Conservation (phyloP, 2,329 filamentous ascomycete species). For the Aquanectria penicillioides region DNA sequence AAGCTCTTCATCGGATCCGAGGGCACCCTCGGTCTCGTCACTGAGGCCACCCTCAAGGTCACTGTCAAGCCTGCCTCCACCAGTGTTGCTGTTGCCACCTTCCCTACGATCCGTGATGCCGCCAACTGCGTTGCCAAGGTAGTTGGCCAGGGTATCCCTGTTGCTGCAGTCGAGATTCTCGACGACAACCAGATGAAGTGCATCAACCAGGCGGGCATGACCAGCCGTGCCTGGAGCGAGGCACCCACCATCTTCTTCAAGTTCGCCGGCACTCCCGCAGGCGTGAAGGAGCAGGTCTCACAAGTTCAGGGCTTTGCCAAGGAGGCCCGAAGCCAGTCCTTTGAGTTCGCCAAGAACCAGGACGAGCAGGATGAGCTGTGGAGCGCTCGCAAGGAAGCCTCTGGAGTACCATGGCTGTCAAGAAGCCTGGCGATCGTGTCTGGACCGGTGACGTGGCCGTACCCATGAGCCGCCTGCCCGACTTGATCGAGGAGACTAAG, state of each 20-base stretch:
- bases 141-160: conserved; percentile 81
- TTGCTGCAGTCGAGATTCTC: conserved; percentile 92
- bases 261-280: conserved; percentile 75
- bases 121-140: conserved; percentile 84
- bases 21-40: conserved; percentile 90
- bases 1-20: conserved; percentile 91
- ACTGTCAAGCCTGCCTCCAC: conserved; percentile 82
- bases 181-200: conserved; percentile 89
- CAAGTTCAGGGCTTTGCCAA: conserved; percentile 73
- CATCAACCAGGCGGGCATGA: conserved; percentile 74
- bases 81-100: conserved; percentile 78
- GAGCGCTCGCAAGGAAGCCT: conserved; percentile 87
- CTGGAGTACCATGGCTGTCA: conserved; percentile 80
- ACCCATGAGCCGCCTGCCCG: conserved; percentile 77
- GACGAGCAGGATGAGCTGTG: conserved; percentile 82
- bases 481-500: conserved; percentile 80
- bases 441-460: conserved; percentile 92
- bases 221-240: conserved; percentile 74
- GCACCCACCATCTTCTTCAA: conserved; percentile 86
- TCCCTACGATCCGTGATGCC: conserved; percentile 71
- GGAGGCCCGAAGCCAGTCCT: conserved; percentile 69
- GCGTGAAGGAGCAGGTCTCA: conserved; percentile 81
- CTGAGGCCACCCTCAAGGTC: conserved; percentile 89
- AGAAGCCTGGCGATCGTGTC: conserved; percentile 73
- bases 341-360: conserved; percentile 78